Base-by-base conservation (phyloP, 768 basidiomycete species). In the Suillus clintonianus region DNA sequence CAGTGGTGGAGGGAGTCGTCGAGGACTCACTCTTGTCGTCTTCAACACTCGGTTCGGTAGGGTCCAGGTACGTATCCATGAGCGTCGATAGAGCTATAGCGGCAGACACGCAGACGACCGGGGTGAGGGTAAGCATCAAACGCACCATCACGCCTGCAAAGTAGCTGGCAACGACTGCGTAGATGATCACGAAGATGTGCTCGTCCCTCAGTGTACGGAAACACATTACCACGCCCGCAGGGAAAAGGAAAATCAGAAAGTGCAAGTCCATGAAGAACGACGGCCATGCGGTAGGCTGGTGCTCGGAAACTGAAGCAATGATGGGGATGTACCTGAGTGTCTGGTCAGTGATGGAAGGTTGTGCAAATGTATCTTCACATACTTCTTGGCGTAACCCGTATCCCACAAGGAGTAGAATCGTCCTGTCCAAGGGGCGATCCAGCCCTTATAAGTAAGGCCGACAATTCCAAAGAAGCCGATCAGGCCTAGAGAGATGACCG, bases 141-240 rank as follows among this genome's bases (percentile, higher is more conserved):
- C 97, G 95, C 67, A 99, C 97, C 97, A 99, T 99, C 74, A 99
- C 97, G 48, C 97, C 97, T 5, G 97, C 97, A 72, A 99, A 99
- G 83, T 99, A 99, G 76, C 94, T 95, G 55, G 92, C 94, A 72
- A 99, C 87, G 67, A 94, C 87, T 27, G 97, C 89, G 77, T 99
- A 99, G 77, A 99, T 95, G 80, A 99, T 97, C 70, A 99, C 93
- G 76, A 99, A 99, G 67, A 99, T 81, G 72, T 99, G 97, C 73
- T 98, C 97, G 74, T 99, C 97, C 34, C 94, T 88, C 24, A 99
- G 84, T 71, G 96, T 85, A 64, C 87, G 88, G 93, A 99, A 99
- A 79, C 95, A 97, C 54, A 97, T 79, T 71, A 92, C 81, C 42
- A 99, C 94, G 67, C 97, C 97, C 19, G 95, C 97, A 4, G 97